A percentile compares a stretch with the other conserved stretches of the same genome.
These are phyloP conservation scores for Solanum etuberosum DNA, from an alignment of 257 asterid species.

Conservation along the genomic window DNA sequence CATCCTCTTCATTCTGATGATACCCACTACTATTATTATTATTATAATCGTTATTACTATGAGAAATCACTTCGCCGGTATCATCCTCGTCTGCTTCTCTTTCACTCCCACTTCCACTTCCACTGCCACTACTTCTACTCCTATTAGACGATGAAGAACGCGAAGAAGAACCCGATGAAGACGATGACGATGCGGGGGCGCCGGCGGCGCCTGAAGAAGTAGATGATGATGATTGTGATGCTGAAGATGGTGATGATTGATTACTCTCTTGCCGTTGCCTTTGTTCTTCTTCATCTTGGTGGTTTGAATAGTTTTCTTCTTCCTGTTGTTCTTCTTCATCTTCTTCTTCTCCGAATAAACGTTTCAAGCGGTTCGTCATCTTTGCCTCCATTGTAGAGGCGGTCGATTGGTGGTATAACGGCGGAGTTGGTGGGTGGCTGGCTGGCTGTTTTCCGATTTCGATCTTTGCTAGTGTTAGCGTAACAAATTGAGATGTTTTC, in stretches of 20 bases:
- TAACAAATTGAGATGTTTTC: neutral
- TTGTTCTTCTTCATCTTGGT: neutral
- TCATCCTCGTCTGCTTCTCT: conserved; percentile 23
- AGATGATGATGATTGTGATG: conserved; percentile 29
- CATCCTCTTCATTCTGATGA: neutral
- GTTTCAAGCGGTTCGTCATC: neutral
- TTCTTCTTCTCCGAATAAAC: conserved; percentile 11
- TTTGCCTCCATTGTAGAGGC: neutral
- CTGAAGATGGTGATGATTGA: conserved; percentile 16
- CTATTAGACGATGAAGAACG: conserved; percentile 45
- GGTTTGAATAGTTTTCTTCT: conserved; percentile 3
- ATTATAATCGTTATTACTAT: neutral
- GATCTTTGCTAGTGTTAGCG: neutral
- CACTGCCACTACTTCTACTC: conserved; percentile 45
- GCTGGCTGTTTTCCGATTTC: neutral
- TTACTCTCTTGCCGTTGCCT: conserved; percentile 13
- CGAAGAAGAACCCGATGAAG: conserved; percentile 33
- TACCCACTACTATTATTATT: neutral
- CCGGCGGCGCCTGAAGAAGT: conserved; percentile 32
- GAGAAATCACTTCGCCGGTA: conserved; percentile 29
- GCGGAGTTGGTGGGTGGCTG: neutral
- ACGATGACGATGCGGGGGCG: conserved; percentile 16
- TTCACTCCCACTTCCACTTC: conserved; percentile 12
- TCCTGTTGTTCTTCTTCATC: conserved; percentile 19
- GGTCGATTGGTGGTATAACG: neutral